Evolutionary conservation across 2,329 filamentous ascomycete species (phyloP).

Genomic region (Colletotrichum karsti): DNA sequence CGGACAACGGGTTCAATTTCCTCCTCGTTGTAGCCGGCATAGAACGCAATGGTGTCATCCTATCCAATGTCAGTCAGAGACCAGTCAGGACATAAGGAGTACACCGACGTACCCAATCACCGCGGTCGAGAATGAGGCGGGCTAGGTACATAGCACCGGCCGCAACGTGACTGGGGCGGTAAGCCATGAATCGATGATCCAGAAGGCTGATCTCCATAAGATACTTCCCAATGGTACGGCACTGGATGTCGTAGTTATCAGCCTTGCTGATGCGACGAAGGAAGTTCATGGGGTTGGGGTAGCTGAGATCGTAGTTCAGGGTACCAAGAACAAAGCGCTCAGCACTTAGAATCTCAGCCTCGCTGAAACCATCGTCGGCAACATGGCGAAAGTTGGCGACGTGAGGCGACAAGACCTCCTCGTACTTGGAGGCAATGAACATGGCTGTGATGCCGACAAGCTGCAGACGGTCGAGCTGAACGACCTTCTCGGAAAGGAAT

Average conservation of each 20-base stretch:
- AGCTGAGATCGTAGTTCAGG: conserved; percentile 96
- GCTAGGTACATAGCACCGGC: conserved; percentile 96
- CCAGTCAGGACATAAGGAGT: neutral
- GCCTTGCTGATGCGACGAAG: conserved; percentile 98
- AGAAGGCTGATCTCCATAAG: conserved; percentile 96
- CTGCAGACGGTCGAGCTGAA: conserved; percentile 94
- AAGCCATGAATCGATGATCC: conserved; percentile 92
- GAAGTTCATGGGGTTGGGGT: conserved; percentile 99
- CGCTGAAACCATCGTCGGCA: conserved; percentile 94
- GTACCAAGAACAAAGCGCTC: conserved; percentile 93
- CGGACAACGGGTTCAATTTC: conserved; percentile 93
- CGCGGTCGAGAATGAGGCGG: conserved; percentile 87
- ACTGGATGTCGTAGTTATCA: conserved; percentile 99
- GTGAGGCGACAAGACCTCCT: conserved; percentile 96
- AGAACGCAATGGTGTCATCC: conserved; percentile 88
- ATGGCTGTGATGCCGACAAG: conserved; percentile 97
- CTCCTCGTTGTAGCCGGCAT: conserved; percentile 91
- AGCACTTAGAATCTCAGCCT: conserved; percentile 95
- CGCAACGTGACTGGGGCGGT: conserved; percentile 88
- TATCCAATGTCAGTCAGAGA: conserved; percentile 48
- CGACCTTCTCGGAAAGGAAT: conserved; percentile 94
- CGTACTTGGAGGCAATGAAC: conserved; percentile 99
- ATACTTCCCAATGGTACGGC: conserved; percentile 96
- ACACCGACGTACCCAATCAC: conserved; percentile 78
- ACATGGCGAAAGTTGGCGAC: conserved; percentile 97